Evolutionary conservation across 768 basidiomycete genomes (phyloP), one percentile per base, ranked within the genome.

Genomic region (Mycena indigotica): DNA sequence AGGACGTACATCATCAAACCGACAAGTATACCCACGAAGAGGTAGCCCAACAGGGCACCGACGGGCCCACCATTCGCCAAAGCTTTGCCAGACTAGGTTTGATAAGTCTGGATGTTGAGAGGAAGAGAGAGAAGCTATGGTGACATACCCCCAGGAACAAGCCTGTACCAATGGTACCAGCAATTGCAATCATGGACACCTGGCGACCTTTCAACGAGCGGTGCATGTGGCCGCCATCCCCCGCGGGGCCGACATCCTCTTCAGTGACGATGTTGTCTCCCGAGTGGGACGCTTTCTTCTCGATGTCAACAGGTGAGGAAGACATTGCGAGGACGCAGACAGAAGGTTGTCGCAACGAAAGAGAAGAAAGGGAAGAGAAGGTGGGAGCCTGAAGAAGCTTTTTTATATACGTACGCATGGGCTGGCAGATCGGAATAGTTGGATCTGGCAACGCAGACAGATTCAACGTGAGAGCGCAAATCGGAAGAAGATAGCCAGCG

Each of bases 51-150:
- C 28, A 80, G 61, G 1, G 76, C 65, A 28, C 81, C 80, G 10
- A 79, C 70, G 0, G 81, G 80, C 1, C 81, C 81, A 25, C 77
- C 80, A 19, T 69, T 71, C 2, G 71, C 67, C 19, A 81, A 69
- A n/a, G 70, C 65, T 39, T 60, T 65, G 2, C 76, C 80, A 5
- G 61, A 62, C 61, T 62, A 29, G 25, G n/a, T n/a, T n/a, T n/a
- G n/a, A n/a, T n/a, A n/a, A n/a, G n/a, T n/a, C n/a, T n/a, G n/a
- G n/a, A 19, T n/a, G n/a, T n/a, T n/a, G n/a, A n/a, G n/a, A n/a
- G n/a, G n/a, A n/a, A n/a, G n/a, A n/a, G n/a, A n/a, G n/a, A n/a
- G n/a, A n/a, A n/a, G n/a, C n/a, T n/a, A n/a, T n/a, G n/a, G n/a
- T n/a, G 23, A 62, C 61, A 23, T 44, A 62, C 61, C 28, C 61